These are phyloP conservation scores for Aspergillus brasiliensis DNA, from an alignment of 2,329 filamentous ascomycete species.

Conservation along the genomic window DNA sequence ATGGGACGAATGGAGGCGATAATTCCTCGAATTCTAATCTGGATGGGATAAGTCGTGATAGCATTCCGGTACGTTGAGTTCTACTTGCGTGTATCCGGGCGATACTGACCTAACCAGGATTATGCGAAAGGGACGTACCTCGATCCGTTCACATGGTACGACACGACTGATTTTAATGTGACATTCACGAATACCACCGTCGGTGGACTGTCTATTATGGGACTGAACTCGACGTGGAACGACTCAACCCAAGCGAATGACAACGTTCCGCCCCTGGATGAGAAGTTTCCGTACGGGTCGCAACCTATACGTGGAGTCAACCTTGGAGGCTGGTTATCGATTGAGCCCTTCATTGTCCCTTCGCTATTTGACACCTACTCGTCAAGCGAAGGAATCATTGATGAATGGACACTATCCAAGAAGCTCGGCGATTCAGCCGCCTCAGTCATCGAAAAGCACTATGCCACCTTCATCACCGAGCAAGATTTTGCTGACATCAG, in stretches of 20 bases:
- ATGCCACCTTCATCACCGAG: constrained; percentile 84
- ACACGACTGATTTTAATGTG: constrained; percentile 87
- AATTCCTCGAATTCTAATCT: constrained; percentile 50
- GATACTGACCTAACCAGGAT: constrained; percentile 32
- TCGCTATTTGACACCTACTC: constrained; percentile 77
- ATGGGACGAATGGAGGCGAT: constrained; percentile 20
- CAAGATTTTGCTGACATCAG: constrained; percentile 81
- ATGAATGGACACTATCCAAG: constrained; percentile 79
- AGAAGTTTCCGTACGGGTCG: constrained; percentile 76
- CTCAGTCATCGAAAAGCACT: constrained; percentile 82
- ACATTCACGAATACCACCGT: constrained; percentile 87
- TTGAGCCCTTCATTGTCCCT: constrained; percentile 95
- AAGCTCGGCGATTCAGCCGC: constrained; percentile 69
- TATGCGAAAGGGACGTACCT: constrained; percentile 73
- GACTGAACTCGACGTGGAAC: constrained; percentile 81
- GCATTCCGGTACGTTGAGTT: constrained; percentile 56
- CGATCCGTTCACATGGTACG: constrained; percentile 89
- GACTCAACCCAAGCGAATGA: constrained; percentile 77
- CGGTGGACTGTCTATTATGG: constrained; percentile 88
- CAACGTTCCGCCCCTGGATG: constrained; percentile 74
- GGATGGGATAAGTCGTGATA: constrained; percentile 55
- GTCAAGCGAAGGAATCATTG: constrained; percentile 67
- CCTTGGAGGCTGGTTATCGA: constrained; percentile 86
- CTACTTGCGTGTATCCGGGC: neutral
- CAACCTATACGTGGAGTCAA: constrained; percentile 88